Evolutionary conservation across 2,329 filamentous ascomycete species (phyloP).

Genomic region (Penicillium occitanis): DNA sequence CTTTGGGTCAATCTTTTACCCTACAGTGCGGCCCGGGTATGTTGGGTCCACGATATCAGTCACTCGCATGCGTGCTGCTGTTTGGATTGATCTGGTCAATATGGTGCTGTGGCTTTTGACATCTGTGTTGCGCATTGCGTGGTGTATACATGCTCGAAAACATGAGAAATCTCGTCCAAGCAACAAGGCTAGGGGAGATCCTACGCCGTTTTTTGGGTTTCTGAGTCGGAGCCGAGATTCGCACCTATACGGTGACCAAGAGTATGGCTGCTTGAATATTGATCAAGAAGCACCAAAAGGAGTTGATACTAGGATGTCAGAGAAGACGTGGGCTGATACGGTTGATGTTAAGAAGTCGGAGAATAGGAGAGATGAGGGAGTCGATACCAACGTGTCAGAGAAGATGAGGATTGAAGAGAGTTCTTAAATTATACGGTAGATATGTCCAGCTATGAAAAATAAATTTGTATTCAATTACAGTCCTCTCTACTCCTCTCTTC

Average conservation of each 20-base stretch:
- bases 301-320: neutral
- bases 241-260: neutral
- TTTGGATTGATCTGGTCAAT: neutral
- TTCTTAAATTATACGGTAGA: too few relatives aligned
- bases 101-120: neutral
- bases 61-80: neutral
- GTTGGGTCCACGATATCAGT: neutral
- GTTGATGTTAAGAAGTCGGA: neutral
- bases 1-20: neutral
- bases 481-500: too few relatives aligned
- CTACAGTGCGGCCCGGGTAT: neutral
- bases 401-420: neutral
- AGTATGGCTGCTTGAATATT: neutral
- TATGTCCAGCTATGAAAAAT: too few relatives aligned
- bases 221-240: neutral
- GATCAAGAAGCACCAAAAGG: neutral
- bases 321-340: neutral
- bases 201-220: neutral
- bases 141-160: neutral
- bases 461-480: too few relatives aligned
- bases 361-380: neutral
- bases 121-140: neutral
- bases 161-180: neutral
- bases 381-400: neutral
- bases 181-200: neutral